Percentiles rank a stretch among this genome's conserved stretches.
Evolutionary conservation across 1,284 basidiomycete genomes (phyloP).

Genomic region (Coniferiporia weirii): DNA sequence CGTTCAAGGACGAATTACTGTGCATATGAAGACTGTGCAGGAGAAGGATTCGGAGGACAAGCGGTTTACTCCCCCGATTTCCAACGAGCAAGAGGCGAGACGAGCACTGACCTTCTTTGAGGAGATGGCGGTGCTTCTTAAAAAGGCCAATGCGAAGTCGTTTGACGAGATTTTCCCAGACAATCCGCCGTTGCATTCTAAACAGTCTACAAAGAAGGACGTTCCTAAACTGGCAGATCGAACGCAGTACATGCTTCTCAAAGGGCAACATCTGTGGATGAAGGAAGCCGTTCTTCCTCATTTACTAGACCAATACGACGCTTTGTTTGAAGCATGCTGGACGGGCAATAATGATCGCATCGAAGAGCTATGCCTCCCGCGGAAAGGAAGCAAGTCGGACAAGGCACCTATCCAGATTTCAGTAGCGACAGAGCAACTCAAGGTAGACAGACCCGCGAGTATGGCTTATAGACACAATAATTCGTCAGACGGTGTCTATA

Average conservation of each 20-base stretch:
- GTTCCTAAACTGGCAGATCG: background rate
- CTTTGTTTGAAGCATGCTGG: too few relatives aligned
- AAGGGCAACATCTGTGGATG: background rate
- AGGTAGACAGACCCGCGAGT: background rate
- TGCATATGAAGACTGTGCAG: background rate
- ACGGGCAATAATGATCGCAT: too few relatives aligned
- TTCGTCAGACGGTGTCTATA: too few relatives aligned
- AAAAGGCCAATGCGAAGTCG: conserved; percentile 37
- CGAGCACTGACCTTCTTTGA: conserved; percentile 30
- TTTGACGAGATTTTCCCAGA: conserved; percentile 38
- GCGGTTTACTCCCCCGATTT: too few relatives aligned
- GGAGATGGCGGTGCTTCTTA: conserved; percentile 33
- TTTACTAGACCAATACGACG: too few relatives aligned
- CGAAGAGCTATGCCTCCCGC: too few relatives aligned
- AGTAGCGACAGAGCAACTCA: too few relatives aligned
- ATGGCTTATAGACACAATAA: background rate
- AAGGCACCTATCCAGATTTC: too few relatives aligned
- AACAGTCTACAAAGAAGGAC: background rate
- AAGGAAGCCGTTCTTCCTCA: conserved; percentile 4
- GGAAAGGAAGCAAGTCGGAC: too few relatives aligned
- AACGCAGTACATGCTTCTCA: background rate
- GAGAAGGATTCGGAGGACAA: background rate
- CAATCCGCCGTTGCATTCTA: background rate
- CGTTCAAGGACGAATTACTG: background rate
- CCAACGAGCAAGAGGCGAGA: conserved; percentile 1